Evolutionary conservation across 306 rosid genomes (phyloP).

Genomic region (Pachyrhizus erosus): DNA sequence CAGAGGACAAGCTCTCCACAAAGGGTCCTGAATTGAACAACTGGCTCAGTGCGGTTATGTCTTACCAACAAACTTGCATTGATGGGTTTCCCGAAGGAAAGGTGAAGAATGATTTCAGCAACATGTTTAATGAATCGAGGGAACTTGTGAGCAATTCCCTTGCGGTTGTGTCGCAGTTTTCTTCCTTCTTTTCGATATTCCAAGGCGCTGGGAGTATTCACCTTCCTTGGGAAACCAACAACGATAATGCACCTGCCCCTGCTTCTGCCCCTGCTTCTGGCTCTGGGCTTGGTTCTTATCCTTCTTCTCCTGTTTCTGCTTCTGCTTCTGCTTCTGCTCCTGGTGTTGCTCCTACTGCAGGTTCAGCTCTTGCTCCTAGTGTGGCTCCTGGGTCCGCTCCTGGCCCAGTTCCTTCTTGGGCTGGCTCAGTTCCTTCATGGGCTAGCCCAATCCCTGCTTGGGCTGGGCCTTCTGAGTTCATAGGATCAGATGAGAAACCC

Average conservation of each 20-base stretch:
- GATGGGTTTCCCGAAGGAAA: constrained; percentile 77
- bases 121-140: constrained; percentile 38
- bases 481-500: constrained; percentile 52
- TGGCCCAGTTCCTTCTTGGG: constrained; percentile 34
- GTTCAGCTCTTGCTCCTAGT: neutral
- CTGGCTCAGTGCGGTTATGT: constrained; percentile 83
- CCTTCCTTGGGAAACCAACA: constrained; percentile 37
- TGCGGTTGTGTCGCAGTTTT: constrained; percentile 55
- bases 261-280: neutral
- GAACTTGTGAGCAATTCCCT: constrained; percentile 76
- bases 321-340: neutral
- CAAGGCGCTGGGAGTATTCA: constrained; percentile 41
- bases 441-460: constrained; percentile 36
- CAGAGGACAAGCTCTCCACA: neutral
- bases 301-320: neutral
- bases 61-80: constrained; percentile 74
- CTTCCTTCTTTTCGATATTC: constrained; percentile 46
- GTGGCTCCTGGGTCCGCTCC: constrained; percentile 2
- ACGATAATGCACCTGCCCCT: neutral
- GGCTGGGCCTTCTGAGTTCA: constrained; percentile 49
- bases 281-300: neutral
- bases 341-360: neutral
- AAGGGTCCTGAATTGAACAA: constrained; percentile 59
- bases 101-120: constrained; percentile 47
- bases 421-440: constrained; percentile 35